Base-by-base conservation (phyloP, 1,139 yeast genomes). In the Suhomyces panamericanus region DNA sequence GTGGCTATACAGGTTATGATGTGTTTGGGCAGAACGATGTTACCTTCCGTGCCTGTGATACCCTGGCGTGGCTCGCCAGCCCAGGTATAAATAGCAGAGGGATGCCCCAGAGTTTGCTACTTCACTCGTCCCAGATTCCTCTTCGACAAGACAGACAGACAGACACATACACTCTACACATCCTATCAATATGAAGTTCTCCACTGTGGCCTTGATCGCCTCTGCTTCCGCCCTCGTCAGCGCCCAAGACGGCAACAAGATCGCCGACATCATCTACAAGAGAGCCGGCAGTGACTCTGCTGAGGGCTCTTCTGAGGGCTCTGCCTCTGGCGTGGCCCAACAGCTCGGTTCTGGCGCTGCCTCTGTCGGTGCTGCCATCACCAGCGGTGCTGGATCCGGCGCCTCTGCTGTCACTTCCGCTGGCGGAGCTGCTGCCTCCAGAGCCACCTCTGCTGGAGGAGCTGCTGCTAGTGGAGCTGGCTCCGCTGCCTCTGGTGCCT, bases 361-460 rank as follows among this genome's bases (percentile, higher is more conserved):
- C 20, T 45, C 44, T 32, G 49, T 50, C 30, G 47, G 44, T 11
- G 42, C 49, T 39, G 51, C 44, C 14, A 36, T 39, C 15, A 26
- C 45, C 24, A 45, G 35, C 34, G 43, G 44, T 32, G 39, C 43
- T 33, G 47, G 45, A 7, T 35, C 49, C 32, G 41, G 43, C 17
- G 46, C 42, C 11, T 29, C 49, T 31, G 87, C 86, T 60, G 59
- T 64, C 32, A 84, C 83, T 57, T 22, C 37, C 14, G 37, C 24
- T 7, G 29, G 30, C 16, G 48, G 41, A 12, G 41, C 47, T 33
- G 39, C 33, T 34, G 41, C 26, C 4, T 17, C 38, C 20, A 41
- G 39, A 6, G 42, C 35, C 31, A 75, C 83, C 48, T 89, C 87
- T 42, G 54, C 80, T 32, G 43, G 78, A 36, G 66, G 67, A 49